These are phyloP conservation scores for Apostasia ramifera DNA, from an alignment of 106 monocot genomes.

Conservation along the genomic window DNA sequence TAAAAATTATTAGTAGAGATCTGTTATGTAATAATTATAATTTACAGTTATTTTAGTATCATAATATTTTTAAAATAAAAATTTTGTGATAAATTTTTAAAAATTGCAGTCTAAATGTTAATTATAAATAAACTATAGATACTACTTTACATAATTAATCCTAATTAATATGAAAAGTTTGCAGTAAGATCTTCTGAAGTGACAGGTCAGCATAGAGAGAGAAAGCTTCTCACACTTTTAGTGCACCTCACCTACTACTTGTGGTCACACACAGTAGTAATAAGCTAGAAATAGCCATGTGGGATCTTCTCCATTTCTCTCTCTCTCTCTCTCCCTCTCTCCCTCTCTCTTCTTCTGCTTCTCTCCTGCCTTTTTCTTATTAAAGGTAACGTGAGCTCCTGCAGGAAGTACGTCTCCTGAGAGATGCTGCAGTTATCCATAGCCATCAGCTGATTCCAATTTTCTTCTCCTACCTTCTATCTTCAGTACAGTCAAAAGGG, in stretches of 20 bases:
- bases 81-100: too few relatives aligned
- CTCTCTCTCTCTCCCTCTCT: not conserved
- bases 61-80: too few relatives aligned
- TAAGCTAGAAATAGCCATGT: not conserved
- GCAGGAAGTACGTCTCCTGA: slow-evolving; percentile 5
- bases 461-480: slow-evolving; percentile 6
- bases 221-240: slow-evolving; percentile 6
- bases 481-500: slow-evolving; percentile 28
- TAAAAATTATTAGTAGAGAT: too few relatives aligned
- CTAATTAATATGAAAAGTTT: too few relatives aligned
- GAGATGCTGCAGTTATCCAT: slow-evolving; percentile 56
- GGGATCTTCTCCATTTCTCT: not conserved
- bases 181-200: too few relatives aligned
- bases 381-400: slow-evolving; percentile 17
- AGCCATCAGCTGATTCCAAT: slow-evolving; percentile 50
- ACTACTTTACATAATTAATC: too few relatives aligned
- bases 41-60: too few relatives aligned
- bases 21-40: too few relatives aligned
- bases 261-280: not conserved
- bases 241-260: not conserved
- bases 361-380: not conserved
- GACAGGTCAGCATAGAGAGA: not conserved
- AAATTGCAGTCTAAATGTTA: too few relatives aligned
- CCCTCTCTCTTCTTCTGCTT: not conserved
- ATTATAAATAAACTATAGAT: too few relatives aligned